These are phyloP conservation scores for Irpex sp. DNA, from an alignment of 1,284 basidiomycete genomes.

Conservation along the genomic window DNA sequence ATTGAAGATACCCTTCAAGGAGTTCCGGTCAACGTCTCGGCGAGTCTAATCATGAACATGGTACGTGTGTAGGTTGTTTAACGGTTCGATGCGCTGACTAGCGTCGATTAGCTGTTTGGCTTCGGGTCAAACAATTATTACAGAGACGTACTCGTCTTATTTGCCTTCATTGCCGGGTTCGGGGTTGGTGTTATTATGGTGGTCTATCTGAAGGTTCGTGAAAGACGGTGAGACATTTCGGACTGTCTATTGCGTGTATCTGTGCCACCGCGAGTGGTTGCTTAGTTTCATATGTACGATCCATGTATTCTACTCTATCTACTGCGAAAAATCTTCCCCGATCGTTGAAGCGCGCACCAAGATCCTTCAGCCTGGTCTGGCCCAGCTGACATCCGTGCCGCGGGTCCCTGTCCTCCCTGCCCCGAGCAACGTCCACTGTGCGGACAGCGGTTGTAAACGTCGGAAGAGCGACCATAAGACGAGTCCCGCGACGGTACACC, in stretches of 20 bases:
- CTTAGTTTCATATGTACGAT: not conserved
- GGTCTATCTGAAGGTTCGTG: slow-evolving; percentile 74
- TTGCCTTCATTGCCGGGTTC: slow-evolving; percentile 81
- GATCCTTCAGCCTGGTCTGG: not conserved
- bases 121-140: slow-evolving; percentile 78
- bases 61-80: slow-evolving; percentile 38
- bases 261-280: not conserved
- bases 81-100: not conserved
- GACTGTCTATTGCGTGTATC: not conserved
- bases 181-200: slow-evolving; percentile 62
- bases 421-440: not conserved
- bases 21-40: slow-evolving; percentile 77
- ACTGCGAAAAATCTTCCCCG: not conserved
- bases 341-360: not conserved
- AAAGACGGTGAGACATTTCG: slow-evolving; percentile 48
- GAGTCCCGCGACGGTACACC: not conserved
- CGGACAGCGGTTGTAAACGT: not conserved
- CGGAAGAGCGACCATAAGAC: not conserved
- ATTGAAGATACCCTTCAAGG: slow-evolving; percentile 79
- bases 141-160: slow-evolving; percentile 79
- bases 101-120: slow-evolving; percentile 63
- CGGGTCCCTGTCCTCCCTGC: not conserved
- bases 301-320: not conserved
- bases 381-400: not conserved
- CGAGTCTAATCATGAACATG: slow-evolving; percentile 77